These are phyloP conservation scores for Casuarina equisetifolia DNA, from an alignment of 306 rosid genomes.

Conservation along the genomic window DNA sequence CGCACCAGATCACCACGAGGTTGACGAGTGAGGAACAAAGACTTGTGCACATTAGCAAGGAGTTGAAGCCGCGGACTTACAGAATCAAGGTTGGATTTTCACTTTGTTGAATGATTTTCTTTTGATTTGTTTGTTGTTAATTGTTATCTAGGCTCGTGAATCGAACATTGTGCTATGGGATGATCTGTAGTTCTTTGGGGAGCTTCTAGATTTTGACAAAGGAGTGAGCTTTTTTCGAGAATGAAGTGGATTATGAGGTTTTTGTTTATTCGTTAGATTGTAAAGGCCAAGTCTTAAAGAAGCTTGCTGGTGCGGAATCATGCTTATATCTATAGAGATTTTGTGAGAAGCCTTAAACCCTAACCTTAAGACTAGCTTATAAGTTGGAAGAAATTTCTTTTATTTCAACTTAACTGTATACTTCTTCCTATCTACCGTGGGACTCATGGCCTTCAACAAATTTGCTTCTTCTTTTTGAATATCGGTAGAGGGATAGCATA, in stretches of 20 bases:
- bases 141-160: neutral
- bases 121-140: neutral
- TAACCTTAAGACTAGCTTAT: no score
- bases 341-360: no score
- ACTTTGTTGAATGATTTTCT: conserved; percentile 4
- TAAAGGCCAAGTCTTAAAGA: neutral
- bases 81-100: conserved; percentile 71
- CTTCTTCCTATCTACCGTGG: no score
- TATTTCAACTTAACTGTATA: no score
- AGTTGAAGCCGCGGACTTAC: conserved; percentile 89
- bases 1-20: conserved; percentile 82
- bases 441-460: no score
- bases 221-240: neutral
- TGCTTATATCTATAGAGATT: no score
- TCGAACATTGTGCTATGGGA: neutral
- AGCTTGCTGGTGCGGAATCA: no score
- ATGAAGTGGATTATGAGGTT: neutral
- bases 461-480: neutral
- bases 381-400: no score
- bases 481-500: neutral
- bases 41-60: conserved; percentile 83
- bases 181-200: neutral
- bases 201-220: neutral
- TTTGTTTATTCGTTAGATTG: neutral
- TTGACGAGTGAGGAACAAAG: conserved; percentile 84